A percentile compares a stretch with the other conserved stretches of the same genome.
These are phyloP conservation scores for Boletus sp. DNA, from an alignment of 768 basidiomycete genomes.

Conservation along the genomic window DNA sequence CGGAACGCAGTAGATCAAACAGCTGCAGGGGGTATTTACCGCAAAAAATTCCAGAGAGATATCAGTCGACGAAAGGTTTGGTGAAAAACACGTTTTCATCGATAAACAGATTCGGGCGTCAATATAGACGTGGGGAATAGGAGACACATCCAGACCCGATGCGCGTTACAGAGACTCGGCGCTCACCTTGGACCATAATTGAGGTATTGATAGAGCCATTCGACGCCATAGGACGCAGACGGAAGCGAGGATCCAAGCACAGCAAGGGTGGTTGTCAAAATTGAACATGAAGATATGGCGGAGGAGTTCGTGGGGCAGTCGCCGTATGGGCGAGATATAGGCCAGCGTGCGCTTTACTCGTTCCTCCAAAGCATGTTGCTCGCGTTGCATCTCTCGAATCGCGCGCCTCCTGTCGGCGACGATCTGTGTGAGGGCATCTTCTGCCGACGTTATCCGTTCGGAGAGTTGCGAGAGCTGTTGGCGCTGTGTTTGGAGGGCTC, in stretches of 20 bases:
- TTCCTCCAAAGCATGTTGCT: conserved; percentile 49
- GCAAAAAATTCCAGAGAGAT: not conserved
- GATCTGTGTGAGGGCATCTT: conserved; percentile 56
- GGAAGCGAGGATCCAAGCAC: conserved; percentile 71
- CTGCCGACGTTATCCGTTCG: conserved; percentile 49
- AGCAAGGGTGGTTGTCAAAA: conserved; percentile 70
- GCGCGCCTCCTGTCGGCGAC: conserved; percentile 51
- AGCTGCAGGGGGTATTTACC: conserved; percentile 2
- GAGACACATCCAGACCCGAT: not conserved
- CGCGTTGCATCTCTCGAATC: conserved; percentile 53
- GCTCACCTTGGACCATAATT: conserved; percentile 75
- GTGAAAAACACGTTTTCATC: conserved; percentile 14
- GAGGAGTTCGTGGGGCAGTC: conserved; percentile 71
- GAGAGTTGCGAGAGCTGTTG: conserved; percentile 34
- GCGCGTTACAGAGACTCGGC: not conserved
- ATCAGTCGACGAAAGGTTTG: not conserved
- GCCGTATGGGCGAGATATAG: conserved; percentile 70
- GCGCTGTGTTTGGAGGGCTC: conserved; percentile 37
- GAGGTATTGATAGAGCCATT: conserved; percentile 63
- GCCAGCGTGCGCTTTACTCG: conserved; percentile 51
- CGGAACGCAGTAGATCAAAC: not conserved
- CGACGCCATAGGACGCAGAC: conserved; percentile 69
- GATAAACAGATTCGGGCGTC: conserved; percentile 18
- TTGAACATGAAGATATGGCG: conserved; percentile 68
- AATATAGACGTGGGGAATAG: conserved; percentile 5